Evolutionary conservation across 129 eudicot genomes (phyloP), one percentile per base, ranked within the genome.

Genomic region (Tanacetum coccineum): DNA sequence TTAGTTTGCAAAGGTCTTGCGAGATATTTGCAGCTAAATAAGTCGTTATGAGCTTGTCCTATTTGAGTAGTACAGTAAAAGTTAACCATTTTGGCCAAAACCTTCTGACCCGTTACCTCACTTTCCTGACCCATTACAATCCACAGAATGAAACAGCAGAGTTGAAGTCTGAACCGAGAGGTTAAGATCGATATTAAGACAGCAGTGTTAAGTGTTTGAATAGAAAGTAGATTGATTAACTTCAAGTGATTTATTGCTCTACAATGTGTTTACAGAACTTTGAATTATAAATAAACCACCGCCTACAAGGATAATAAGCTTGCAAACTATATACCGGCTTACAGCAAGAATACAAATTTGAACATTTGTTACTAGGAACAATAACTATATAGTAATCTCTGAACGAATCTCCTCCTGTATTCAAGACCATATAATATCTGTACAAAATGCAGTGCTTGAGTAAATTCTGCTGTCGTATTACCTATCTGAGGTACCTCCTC

Each of bases 41-140:
- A 2, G 25, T 22, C 25, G 2, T 22, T 22, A 22, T 22, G 25
- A 22, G 25, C 25, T 52, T 67, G 20, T 67, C 40, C 44, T 53
- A 32, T 58, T 25, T 54, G 55, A 39, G 47, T 25, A 73, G 25
- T 64, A 73, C 58, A 57, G 95, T 36, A 36, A 36, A 89, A 58
- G 99, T 84, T 61, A 89, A 25, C 67, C 97, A 94, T 78, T 94
- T 95, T 57, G 89, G 76, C 81, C 97, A 81, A 89, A 94, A 95
- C 99, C 89, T 39, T 36, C 42, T 36, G 42, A 36, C 42, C 40
- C 40, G 40, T 36, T 36, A 32, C 39, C 39, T 32, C 39, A 32
- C 9, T 32, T 1, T 32, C 39, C 39, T 32, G 39, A 6, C 39
- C 1, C 1, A 32, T 32, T 32, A 36, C 42, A 7, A 7, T 36